phyloP scores from a whole-genome alignment of 2,329 filamentous ascomycete species.

The Pseudofabraea citricarpa region DNA sequence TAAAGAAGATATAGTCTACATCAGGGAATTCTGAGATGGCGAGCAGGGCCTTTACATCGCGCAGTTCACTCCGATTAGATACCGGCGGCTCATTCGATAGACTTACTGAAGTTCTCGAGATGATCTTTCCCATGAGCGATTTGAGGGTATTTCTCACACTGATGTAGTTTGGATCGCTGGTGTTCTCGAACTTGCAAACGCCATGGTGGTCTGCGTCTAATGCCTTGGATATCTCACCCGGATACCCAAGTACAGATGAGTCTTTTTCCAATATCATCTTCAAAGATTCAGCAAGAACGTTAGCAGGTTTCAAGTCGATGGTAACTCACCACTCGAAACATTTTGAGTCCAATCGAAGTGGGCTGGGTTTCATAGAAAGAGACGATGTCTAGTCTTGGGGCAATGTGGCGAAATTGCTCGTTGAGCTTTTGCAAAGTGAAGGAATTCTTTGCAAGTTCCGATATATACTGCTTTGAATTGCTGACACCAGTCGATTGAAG shows the following conservation, averaged over 20 bases:
- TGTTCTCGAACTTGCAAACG: constrained; percentile 24
- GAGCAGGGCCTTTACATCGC: neutral
- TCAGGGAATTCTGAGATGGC: neutral
- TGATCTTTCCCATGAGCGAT: too few relatives aligned
- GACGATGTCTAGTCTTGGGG: constrained; percentile 30
- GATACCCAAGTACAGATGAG: constrained; percentile 22
- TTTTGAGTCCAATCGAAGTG: constrained; percentile 21
- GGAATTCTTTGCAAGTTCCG: constrained; percentile 33
- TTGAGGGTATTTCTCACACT: neutral
- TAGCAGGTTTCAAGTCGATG: neutral
- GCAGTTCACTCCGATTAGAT: too few relatives aligned
- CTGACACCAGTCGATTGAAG: neutral
- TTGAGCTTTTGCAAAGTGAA: constrained; percentile 33
- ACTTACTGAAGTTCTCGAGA: too few relatives aligned
- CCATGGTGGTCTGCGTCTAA: constrained; percentile 25
- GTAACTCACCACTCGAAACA: neutral
- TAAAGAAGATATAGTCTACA: constrained; percentile 16
- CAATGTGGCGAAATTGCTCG: constrained; percentile 36
- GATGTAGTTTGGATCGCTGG: constrained; percentile 11
- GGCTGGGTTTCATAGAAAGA: constrained; percentile 42
- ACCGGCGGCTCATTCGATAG: too few relatives aligned
- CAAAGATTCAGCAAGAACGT: neutral
- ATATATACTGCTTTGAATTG: constrained; percentile 30
- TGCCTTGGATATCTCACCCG: constrained; percentile 13
- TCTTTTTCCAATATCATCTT: constrained; percentile 20